Evolutionary conservation across 2,329 filamentous ascomycete species (phyloP).

Genomic region (Pseudocercospora pini-densiflorae): DNA sequence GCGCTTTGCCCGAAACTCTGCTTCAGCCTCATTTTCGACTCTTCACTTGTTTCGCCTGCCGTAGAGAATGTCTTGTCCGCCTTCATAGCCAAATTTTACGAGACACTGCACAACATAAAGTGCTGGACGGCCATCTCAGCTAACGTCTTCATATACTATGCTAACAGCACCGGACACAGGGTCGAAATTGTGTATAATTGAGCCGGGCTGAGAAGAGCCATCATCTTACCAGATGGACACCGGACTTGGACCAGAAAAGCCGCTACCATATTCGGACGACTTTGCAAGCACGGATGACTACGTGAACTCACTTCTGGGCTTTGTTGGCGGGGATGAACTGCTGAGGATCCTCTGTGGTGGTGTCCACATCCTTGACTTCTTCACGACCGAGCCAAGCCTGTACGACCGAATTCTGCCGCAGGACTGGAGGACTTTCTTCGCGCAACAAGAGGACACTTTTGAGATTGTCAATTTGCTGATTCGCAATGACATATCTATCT

Average conservation of each 20-base stretch:
- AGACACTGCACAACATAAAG: too few species aligned
- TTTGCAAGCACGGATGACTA: constrained; percentile 78
- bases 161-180: too few species aligned
- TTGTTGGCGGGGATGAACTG: constrained; percentile 72
- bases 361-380: constrained; percentile 97
- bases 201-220: neutral
- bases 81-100: neutral
- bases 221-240: constrained; percentile 3
- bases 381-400: constrained; percentile 81
- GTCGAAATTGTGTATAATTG: neutral
- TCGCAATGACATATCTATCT: constrained; percentile 69
- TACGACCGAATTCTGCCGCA: constrained; percentile 77
- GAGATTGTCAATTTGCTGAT: constrained; percentile 80
- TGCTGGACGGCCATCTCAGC: too few species aligned
- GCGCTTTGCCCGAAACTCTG: neutral
- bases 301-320: constrained; percentile 75
- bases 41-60: neutral
- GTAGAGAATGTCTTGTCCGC: neutral
- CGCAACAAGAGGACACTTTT: constrained; percentile 68
- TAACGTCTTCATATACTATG: neutral
- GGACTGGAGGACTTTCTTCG: constrained; percentile 82
- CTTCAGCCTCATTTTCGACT: neutral
- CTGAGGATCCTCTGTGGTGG: constrained; percentile 92
- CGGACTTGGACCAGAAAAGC: constrained; percentile 51
- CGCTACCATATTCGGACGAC: constrained; percentile 68